Conservation (phyloP, 2,329 filamentous ascomycete species). For the Alternaria atra region DNA sequence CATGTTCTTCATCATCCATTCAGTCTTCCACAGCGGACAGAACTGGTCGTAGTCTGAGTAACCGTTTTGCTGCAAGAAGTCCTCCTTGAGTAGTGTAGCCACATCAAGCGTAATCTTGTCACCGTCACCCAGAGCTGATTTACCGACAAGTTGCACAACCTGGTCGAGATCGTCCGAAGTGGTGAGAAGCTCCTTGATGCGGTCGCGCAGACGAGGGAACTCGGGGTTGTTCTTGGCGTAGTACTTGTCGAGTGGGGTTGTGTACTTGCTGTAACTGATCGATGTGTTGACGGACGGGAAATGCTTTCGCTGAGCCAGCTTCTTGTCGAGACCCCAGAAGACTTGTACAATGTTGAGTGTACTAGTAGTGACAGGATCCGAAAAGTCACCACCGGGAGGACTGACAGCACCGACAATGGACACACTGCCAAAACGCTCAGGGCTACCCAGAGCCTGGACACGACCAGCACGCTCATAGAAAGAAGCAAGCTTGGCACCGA, state of each 20-base stretch:
- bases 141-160: slow-evolving; percentile 97
- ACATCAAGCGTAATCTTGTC: slow-evolving; percentile 99
- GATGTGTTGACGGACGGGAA: slow-evolving; percentile 98
- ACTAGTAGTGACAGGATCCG: slow-evolving; percentile 92
- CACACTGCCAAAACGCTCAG: slow-evolving; percentile 88
- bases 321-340: slow-evolving; percentile 99
- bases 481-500: slow-evolving; percentile 94
- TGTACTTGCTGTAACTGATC: slow-evolving; percentile 97
- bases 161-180: slow-evolving; percentile 98
- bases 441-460: slow-evolving; percentile 84
- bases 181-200: slow-evolving; percentile 90
- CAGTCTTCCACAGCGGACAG: slow-evolving; percentile 99
- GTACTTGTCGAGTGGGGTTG: slow-evolving; percentile 83
- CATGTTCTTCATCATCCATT: slow-evolving; percentile 99
- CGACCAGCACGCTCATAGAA: slow-evolving; percentile 99
- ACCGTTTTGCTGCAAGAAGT: slow-evolving; percentile 98
- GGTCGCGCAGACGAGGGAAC: slow-evolving; percentile 90
- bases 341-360: slow-evolving; percentile 98
- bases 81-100: slow-evolving; percentile 91
- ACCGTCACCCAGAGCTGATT: slow-evolving; percentile 91
- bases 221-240: slow-evolving; percentile 95
- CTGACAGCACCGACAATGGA: slow-evolving; percentile 98
- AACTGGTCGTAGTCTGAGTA: slow-evolving; percentile 99
- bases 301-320: slow-evolving; percentile 97
- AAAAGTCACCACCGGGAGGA: slow-evolving; percentile 98